Evolutionary conservation across 2,329 filamentous ascomycete genomes (phyloP), one percentile per base, ranked within the genome.

Genomic region (Lasiodiplodia gonubiensis): DNA sequence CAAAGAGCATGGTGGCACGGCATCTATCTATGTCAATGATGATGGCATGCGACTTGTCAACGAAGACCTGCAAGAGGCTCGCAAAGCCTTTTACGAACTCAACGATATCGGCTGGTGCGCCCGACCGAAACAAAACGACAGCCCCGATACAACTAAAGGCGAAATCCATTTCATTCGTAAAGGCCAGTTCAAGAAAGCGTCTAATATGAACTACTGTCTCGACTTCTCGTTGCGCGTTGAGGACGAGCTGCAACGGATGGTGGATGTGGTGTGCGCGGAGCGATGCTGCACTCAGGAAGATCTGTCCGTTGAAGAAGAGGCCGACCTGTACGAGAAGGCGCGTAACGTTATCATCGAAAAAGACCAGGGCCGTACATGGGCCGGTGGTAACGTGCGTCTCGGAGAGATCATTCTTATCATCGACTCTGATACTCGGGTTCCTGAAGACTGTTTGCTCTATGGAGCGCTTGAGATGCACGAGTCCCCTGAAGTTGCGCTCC

Each of bases 11-110:
- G 90, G 90, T 69, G 90, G 90, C 21, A 91, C 89, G 5, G 90
- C 89, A 69, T 92, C 92, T 75, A 89, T 92, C 79, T 91, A 92
- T 74, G 82, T 92, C 78, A 92, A 92, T 74, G 90, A 92, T 70
- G 90, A 92, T 70, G 90, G 90, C 73, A 83, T 92, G 63, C 90
- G 92, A 77, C 82, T 92, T 39, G 81, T 92, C 59, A 79, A 82
- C 8, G 76, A 79, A 23, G 81, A 83, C 42, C 75, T 84, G 63
- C 77, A 79, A 14, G 75, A 80, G 67, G 80, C 78, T n/a, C 75
- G 83, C 27, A 82, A 80, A 60, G 78, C 81, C 14, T 85, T 82
- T 70, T 85, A 85, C 70, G 80, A 80, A 25, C 80, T 84, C 64
- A 81, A 85, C 72, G 80, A 78, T 64, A 84, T 85, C 67, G 82